Evolutionary conservation across 192 early-diverging fungal species (phyloP).

Genomic region (Podila epigama): DNA sequence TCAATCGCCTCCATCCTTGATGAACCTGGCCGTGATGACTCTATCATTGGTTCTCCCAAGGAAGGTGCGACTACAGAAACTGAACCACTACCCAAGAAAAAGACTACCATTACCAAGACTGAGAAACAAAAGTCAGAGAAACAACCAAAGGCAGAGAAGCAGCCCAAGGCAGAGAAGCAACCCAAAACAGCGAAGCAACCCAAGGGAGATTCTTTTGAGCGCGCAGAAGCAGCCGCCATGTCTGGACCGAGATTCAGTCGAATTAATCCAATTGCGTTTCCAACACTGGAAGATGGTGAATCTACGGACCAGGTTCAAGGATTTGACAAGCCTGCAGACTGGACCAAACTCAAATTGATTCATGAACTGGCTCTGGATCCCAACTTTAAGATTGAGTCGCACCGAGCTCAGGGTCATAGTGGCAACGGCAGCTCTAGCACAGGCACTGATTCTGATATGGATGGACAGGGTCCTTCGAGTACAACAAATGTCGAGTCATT

Average conservation of each 20-base stretch:
- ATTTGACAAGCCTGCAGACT: slow-evolving; percentile 45
- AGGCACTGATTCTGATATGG: no score
- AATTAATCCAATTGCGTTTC: no score
- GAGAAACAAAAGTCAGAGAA: slow-evolving; percentile 1
- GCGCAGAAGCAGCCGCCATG: no score
- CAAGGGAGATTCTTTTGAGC: not conserved
- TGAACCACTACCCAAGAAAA: no score
- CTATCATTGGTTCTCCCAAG: no score
- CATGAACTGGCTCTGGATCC: slow-evolving; percentile 84
- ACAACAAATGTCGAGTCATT: slow-evolving; percentile 19
- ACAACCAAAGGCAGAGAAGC: slow-evolving; percentile 1
- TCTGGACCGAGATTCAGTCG: no score
- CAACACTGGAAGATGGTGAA: not conserved
- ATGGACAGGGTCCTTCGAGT: no score
- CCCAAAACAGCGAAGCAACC: not conserved
- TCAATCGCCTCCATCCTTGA: not conserved
- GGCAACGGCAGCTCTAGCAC: not conserved
- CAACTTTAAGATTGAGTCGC: slow-evolving; percentile 64
- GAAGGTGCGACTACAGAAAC: no score
- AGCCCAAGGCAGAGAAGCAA: not conserved
- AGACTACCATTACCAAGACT: not conserved
- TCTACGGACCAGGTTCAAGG: slow-evolving; percentile 23
- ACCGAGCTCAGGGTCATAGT: not conserved
- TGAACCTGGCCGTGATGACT: no score
- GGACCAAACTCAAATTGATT: slow-evolving; percentile 73